Percentiles rank a stretch among this genome's conserved stretches.
phyloP scores from a whole-genome alignment of 768 basidiomycete species.

The Termitomyces sp. region DNA sequence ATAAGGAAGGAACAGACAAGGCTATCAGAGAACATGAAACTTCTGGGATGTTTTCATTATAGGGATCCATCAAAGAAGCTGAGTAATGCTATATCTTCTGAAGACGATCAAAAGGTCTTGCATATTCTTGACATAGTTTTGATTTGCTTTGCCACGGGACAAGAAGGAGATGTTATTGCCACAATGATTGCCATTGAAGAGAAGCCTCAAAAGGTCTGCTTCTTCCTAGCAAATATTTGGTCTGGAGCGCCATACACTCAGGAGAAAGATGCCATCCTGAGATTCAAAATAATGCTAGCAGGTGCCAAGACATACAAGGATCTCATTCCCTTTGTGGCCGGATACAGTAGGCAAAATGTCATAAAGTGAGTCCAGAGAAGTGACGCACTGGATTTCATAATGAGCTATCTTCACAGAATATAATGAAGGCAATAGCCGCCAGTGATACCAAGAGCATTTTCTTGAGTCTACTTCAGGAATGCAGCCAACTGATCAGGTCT shows the following conservation, averaged over 20 bases:
- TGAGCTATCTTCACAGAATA: background rate
- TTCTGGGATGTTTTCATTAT: background rate
- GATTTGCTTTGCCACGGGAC: background rate
- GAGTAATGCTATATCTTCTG: background rate
- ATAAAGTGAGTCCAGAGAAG: background rate
- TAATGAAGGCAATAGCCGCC: background rate
- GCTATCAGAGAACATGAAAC: background rate
- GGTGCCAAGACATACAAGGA: background rate
- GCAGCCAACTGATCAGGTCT: background rate
- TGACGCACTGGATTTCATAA: background rate
- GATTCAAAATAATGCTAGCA: background rate
- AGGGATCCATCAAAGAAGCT: background rate
- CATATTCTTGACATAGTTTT: background rate
- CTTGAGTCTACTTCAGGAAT: background rate
- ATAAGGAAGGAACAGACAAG: background rate
- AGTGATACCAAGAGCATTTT: background rate
- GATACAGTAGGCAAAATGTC: background rate
- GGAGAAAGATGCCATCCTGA: background rate
- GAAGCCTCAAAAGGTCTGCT: background rate
- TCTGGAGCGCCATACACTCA: background rate
- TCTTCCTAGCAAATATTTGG: background rate
- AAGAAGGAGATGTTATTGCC: background rate
- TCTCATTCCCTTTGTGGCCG: background rate
- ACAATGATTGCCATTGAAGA: background rate
- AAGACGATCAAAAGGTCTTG: background rate